Percentiles rank a stretch among this genome's conserved stretches.
Evolutionary conservation across 768 basidiomycete species (phyloP).

Genomic region (Lyophyllum semitale): DNA sequence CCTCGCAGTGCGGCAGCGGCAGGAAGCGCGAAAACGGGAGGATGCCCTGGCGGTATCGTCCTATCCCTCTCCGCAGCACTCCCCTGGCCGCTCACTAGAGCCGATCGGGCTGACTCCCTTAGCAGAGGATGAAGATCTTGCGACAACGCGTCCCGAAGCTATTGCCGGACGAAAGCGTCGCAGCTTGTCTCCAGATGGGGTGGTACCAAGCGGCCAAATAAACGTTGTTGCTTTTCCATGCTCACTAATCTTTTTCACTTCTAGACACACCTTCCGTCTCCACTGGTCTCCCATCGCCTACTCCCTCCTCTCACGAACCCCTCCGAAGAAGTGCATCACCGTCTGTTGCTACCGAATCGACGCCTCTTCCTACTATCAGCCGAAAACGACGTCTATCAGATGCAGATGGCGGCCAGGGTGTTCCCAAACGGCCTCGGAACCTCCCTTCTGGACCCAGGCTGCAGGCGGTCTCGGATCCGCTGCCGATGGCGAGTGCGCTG

Average conservation of each 20-base stretch:
- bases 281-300: slow-evolving; percentile 12
- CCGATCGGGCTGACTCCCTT: background rate
- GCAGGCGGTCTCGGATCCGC: no score
- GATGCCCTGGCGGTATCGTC: slow-evolving; percentile 4
- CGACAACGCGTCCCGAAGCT: background rate
- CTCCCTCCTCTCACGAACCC: slow-evolving; percentile 6
- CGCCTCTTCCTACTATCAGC: slow-evolving; percentile 7
- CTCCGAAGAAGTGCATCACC: background rate
- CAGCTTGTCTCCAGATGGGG: background rate
- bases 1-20: slow-evolving; percentile 4
- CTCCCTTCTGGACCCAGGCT: slow-evolving; percentile 16
- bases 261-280: background rate
- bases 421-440: slow-evolving; percentile 26
- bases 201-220: slow-evolving; percentile 1
- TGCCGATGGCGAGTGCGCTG: no score
- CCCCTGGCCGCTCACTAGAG: slow-evolving; percentile 14
- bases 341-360: slow-evolving; percentile 1
- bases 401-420: slow-evolving; percentile 11
- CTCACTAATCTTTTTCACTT: background rate
- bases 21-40: background rate
- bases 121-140: slow-evolving; percentile 1
- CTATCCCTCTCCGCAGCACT: slow-evolving; percentile 22
- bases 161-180: slow-evolving; percentile 13
- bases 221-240: slow-evolving; percentile 3
- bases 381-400: slow-evolving; percentile 42